A percentile compares a stretch with the other conserved stretches of the same genome.
phyloP scores from a whole-genome alignment of 129 eudicot genomes.

The Helianthus tuberosus region DNA sequence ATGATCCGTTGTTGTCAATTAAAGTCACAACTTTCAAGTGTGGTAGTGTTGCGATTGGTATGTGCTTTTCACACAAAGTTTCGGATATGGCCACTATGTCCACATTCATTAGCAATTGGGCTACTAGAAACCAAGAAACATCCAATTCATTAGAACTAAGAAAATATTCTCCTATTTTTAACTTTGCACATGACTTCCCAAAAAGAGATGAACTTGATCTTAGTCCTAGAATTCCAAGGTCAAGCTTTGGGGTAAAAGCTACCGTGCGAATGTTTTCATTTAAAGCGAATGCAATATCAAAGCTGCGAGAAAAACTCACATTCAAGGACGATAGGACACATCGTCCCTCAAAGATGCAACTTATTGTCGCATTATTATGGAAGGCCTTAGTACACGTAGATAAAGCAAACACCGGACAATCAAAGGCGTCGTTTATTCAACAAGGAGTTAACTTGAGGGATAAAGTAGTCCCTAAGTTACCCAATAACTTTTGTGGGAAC shows the following conservation, averaged over 20 bases:
- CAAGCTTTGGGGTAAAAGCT: background rate
- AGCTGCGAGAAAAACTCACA: background rate
- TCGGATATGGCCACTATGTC: conserved; percentile 18
- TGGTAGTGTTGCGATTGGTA: conserved; percentile 17
- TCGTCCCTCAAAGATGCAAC: conserved; percentile 23
- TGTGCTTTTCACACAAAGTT: conserved; percentile 22
- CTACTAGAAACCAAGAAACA: conserved; percentile 1
- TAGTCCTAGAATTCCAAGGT: conserved; percentile 6
- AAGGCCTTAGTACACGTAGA: conserved; percentile 26
- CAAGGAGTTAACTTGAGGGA: conserved; percentile 27
- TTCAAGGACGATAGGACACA: background rate
- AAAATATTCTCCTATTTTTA: background rate
- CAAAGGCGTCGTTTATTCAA: conserved; percentile 10
- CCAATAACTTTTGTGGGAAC: conserved; percentile 13
- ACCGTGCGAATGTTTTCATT: conserved; percentile 11
- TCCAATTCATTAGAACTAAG: background rate
- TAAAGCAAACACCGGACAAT: conserved; percentile 5
- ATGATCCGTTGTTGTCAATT: conserved; percentile 27
- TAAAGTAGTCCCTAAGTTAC: conserved; percentile 21
- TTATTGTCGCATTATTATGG: conserved; percentile 22
- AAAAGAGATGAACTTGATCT: background rate
- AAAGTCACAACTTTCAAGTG: conserved; percentile 32
- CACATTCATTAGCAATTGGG: conserved; percentile 29
- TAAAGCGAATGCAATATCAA: conserved; percentile 18
- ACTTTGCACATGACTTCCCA: conserved; percentile 7